Conservation (phyloP, 2,329 filamentous ascomycete genomes). For the Aureobasidium musti region DNA sequence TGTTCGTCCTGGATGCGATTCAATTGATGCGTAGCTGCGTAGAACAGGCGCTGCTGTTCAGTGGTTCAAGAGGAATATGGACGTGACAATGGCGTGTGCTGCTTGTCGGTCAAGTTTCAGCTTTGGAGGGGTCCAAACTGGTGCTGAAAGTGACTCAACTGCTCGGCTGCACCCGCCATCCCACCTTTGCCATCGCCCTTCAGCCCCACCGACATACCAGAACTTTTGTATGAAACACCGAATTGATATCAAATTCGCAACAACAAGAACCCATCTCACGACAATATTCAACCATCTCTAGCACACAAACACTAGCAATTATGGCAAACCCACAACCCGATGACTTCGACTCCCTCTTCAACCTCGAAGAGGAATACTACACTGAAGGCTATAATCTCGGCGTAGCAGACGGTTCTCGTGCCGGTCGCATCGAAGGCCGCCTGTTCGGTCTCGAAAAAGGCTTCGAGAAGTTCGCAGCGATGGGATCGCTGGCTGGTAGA, state of each 20-base stretch:
- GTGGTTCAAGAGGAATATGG: not conserved
- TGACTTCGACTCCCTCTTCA: conserved; percentile 58
- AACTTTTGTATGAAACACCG: not conserved
- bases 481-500: conserved; percentile 76
- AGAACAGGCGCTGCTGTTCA: conserved; percentile 7
- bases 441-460: conserved; percentile 89
- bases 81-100: not conserved
- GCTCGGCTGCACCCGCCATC: conserved; percentile 16
- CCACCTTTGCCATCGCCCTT: conserved; percentile 1
- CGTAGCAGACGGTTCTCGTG: conserved; percentile 69
- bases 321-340: conserved; percentile 10
- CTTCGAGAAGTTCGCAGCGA: conserved; percentile 85
- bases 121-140: conserved; percentile 20
- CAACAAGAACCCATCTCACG: not conserved
- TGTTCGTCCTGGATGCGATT: not conserved
- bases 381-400: conserved; percentile 77
- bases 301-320: not conserved
- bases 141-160: conserved; percentile 23
- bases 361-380: conserved; percentile 72
- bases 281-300: not conserved
- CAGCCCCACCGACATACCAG: conserved; percentile 17
- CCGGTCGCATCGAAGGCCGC: conserved; percentile 84
- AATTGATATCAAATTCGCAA: not conserved
- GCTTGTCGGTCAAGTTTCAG: conserved; percentile 4
- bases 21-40: not conserved